Percentiles rank a stretch among this genome's conserved stretches.
Conservation (phyloP, 306 rosid genomes). For the Cucurbita pepo region DNA sequence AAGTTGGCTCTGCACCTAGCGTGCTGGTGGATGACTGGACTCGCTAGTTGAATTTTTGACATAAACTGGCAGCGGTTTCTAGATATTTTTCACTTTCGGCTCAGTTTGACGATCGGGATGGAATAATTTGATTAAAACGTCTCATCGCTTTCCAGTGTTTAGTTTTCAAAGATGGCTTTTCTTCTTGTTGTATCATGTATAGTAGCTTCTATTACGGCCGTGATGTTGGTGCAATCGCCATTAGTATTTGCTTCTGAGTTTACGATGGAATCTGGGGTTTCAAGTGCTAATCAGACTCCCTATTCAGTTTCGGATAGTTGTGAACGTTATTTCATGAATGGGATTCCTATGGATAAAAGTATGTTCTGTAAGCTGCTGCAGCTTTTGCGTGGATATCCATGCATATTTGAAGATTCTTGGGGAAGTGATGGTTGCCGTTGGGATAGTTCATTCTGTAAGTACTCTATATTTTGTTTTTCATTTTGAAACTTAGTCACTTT, state of each 20-base stretch:
- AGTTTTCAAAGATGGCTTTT: conserved; percentile 8
- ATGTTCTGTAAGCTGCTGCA: conserved; percentile 44
- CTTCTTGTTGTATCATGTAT: conserved; percentile 11
- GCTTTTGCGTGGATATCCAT: conserved; percentile 38
- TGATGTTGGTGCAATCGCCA: conserved; percentile 35
- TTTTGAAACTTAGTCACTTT: not conserved
- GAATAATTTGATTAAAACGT: not conserved
- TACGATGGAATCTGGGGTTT: conserved; percentile 25
- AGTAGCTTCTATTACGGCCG: conserved; percentile 25
- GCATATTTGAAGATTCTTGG: conserved; percentile 29
- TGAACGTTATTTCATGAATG: conserved; percentile 44
- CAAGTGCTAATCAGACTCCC: conserved; percentile 34
- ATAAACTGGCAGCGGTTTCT: not conserved
- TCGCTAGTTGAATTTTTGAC: not conserved
- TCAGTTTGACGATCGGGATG: not conserved
- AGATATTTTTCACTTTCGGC: not conserved
- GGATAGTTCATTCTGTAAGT: conserved; percentile 40
- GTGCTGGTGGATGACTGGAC: not conserved
- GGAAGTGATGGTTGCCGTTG: conserved; percentile 26
- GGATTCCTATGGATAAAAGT: conserved; percentile 29
- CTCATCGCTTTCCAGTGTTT: conserved; percentile 8
- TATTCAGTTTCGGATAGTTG: conserved; percentile 29
- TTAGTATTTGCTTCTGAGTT: conserved; percentile 28
- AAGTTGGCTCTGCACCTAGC: not conserved
- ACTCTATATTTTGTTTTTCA: not conserved